Base-by-base conservation (phyloP, 2,329 filamentous ascomycete species). In the Fusarium concolor region DNA sequence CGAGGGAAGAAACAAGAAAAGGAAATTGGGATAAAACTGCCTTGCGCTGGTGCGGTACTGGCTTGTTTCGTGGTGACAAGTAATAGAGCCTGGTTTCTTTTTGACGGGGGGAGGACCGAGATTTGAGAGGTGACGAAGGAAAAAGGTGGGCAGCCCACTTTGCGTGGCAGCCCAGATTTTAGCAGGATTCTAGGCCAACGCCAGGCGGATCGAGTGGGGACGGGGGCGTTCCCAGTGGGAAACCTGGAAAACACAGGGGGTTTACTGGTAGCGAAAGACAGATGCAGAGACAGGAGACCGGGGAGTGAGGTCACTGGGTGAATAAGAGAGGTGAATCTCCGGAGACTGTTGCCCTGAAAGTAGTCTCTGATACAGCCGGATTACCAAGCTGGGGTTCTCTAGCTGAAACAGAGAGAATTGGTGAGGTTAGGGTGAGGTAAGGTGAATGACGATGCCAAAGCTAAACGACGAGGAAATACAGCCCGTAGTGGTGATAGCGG, bases 101-200 rank as follows among this genome's bases (percentile, higher is more conserved):
- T 72, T 67, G 65, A 63, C 33, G 56, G 66, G 65, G 65, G 65
- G 60, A 56, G 57, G 65, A 42, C 56, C 41, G 49, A 65, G 60
- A 68, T 65, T 68, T 69, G 65, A 62, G 51, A 68, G 56, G 66
- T 69, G 66, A 69, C 66, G 66, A 41, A 67, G 55, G 61, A 50
- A 68, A 67, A 58, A 62, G 65, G 69, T 71, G 67, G 69, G 64
- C 56, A 71, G 59, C 62, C 66, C 66, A 69, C 66, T 69, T 70
- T 55, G 49, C 67, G 46, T 69, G 66, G 66, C 62, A 69, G 66
- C 60, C 61, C 61, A 64, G 61, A 67, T 63, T 67, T 70, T 55
- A 69, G 66, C 66, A 69, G 66, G 66, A 69, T 69, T 69, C 66
- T 67, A 67, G 62, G 66, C 66, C 66, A 69, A 65, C 66, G 66